Conservation (phyloP, 306 rosid genomes). For the Mimosa pudica region DNA sequence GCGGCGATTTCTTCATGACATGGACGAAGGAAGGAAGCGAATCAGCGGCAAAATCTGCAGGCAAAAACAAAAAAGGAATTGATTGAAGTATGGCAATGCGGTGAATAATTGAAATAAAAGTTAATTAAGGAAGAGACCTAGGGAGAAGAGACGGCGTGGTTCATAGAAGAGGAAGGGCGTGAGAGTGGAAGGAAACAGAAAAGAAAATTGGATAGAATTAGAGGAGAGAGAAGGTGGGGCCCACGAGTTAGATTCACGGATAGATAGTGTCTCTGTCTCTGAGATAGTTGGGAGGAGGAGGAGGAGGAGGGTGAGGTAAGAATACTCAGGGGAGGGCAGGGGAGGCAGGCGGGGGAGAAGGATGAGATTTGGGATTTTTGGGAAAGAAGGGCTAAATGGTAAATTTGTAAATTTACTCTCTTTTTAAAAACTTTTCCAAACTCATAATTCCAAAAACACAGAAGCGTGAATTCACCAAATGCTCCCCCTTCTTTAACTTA, state of each 20-base stretch:
- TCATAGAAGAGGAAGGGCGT: constrained; percentile 32
- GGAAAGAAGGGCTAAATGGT: constrained; percentile 25
- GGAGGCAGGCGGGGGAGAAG: constrained; percentile 19
- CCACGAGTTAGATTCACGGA: constrained; percentile 42
- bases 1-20: constrained; percentile 54
- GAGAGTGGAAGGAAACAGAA: background rate
- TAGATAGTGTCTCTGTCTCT: background rate
- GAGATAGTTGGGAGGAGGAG: background rate
- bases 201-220: background rate
- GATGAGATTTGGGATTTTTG: constrained; percentile 3
- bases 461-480: background rate
- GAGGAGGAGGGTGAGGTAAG: constrained; percentile 42
- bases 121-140: constrained; percentile 29
- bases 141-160: constrained; percentile 38
- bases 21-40: background rate
- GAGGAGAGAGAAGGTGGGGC: constrained; percentile 19
- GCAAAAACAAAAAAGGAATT: background rate
- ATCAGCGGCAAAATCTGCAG: constrained; percentile 40
- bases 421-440: background rate
- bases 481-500: too few relatives aligned
- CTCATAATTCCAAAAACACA: background rate
- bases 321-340: constrained; percentile 1
- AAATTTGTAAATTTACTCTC: constrained; percentile 34
- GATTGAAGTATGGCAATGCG: background rate
- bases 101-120: constrained; percentile 4